phyloP scores from a whole-genome alignment of 148 eudicot genomes.

The Diospyros lotus region DNA sequence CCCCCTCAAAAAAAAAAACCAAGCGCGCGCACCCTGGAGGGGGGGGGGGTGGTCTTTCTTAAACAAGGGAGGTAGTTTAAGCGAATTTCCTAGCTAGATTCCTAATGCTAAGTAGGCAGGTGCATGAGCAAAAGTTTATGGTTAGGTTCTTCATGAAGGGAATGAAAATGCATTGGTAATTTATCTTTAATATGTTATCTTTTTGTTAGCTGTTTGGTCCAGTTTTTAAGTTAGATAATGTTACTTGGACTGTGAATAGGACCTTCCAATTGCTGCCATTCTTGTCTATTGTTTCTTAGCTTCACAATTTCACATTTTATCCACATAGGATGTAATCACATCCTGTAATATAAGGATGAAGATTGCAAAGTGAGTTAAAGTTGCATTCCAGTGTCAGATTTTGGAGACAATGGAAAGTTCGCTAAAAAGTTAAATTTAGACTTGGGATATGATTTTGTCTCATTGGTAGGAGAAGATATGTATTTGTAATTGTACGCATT shows the following conservation, averaged over 20 bases:
- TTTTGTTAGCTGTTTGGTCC: background rate
- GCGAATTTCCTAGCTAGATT: no score
- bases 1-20: no score
- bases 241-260: background rate
- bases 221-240: background rate
- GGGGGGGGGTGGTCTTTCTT: no score
- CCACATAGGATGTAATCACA: background rate
- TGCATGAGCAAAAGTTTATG: background rate
- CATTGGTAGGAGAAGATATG: background rate
- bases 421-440: background rate
- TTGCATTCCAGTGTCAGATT: background rate
- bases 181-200: background rate
- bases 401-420: background rate
- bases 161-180: background rate
- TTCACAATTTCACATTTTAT: background rate
- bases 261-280: background rate
- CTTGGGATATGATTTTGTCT: background rate
- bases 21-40: no score
- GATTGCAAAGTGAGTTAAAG: background rate
- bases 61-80: no score
- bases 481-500: background rate
- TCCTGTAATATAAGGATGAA: conserved; percentile 3
- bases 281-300: background rate
- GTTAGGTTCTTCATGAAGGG: background rate
- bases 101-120: background rate